Percentiles rank a stretch among this genome's conserved stretches.
These are phyloP conservation scores for Starmerella sp. DNA, from an alignment of 805 yeast species.

Conservation along the genomic window DNA sequence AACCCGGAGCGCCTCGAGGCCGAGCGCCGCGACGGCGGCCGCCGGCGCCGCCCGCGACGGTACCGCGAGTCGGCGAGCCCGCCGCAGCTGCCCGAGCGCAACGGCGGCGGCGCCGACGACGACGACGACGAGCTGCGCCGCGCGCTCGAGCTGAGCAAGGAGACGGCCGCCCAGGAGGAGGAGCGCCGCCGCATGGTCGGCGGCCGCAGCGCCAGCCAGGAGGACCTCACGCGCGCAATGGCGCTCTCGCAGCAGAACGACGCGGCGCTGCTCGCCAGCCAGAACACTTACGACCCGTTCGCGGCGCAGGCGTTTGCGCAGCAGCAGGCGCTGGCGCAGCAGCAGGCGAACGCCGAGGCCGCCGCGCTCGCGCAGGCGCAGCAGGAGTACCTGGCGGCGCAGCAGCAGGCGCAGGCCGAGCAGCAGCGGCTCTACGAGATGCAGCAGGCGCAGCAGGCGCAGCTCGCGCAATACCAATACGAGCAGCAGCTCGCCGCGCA, in stretches of 20 bases:
- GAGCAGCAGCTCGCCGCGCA: conserved; percentile 27
- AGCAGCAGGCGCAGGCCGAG: conserved; percentile 22
- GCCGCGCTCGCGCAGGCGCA: conserved; percentile 31
- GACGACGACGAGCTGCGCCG: conserved; percentile 64
- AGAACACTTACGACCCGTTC: conserved; percentile 28
- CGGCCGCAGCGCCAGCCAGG: conserved; percentile 26
- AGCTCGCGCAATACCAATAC: conserved; percentile 23
- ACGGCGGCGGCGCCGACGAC: conserved; percentile 36
- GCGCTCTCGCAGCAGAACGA: conserved; percentile 61
- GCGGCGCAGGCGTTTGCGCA: conserved; percentile 4
- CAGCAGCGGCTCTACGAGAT: conserved; percentile 21
- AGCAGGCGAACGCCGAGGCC: conserved; percentile 22
- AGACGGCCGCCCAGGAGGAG: conserved; percentile 59
- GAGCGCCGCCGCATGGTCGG: conserved; percentile 45
- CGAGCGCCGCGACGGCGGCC: conserved; percentile 40
- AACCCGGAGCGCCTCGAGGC: conserved; percentile 71
- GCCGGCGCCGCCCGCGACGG: conserved; percentile 14
- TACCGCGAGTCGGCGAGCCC: conserved; percentile 23
- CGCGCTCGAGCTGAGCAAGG: conserved; percentile 69
- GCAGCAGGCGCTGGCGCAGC: conserved; percentile 8
- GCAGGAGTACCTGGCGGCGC: conserved; percentile 28
- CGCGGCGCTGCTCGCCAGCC: conserved; percentile 29
- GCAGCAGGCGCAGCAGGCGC: conserved; percentile 28
- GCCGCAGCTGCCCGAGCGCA: conserved; percentile 25
- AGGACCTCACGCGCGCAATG: conserved; percentile 57